Conservation (phyloP, 768 basidiomycete species). For the Paxillus rubicundulus region DNA sequence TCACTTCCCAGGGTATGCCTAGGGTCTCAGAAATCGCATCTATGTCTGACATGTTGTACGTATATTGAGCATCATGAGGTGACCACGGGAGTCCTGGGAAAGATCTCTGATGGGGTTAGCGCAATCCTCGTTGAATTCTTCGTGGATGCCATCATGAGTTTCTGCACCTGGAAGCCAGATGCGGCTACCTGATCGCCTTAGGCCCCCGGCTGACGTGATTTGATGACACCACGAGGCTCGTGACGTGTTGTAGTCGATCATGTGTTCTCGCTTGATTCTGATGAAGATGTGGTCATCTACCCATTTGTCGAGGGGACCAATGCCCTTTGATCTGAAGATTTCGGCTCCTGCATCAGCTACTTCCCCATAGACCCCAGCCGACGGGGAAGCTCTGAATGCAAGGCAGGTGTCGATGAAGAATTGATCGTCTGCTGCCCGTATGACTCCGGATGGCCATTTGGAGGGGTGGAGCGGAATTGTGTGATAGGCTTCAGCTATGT, state of each 20-base stretch:
- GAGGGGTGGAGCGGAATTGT: slow-evolving; percentile 21
- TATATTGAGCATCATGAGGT: slow-evolving; percentile 14
- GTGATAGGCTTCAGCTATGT: slow-evolving; percentile 25
- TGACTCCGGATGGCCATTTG: too few relatives aligned
- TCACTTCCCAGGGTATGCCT: slow-evolving; percentile 31
- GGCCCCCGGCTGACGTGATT: too few relatives aligned
- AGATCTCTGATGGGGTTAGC: slow-evolving; percentile 18
- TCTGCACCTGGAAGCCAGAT: too few relatives aligned
- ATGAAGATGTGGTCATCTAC: too few relatives aligned
- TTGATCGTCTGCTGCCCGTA: background rate
- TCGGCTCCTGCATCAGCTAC: too few relatives aligned
- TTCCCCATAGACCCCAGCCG: slow-evolving; percentile 7
- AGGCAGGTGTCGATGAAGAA: slow-evolving; percentile 7
- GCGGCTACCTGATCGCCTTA: too few relatives aligned
- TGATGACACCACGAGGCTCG: too few relatives aligned
- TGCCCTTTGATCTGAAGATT: too few relatives aligned
- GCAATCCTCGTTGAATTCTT: slow-evolving; percentile 36
- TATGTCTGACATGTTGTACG: slow-evolving; percentile 24
- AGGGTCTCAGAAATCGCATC: slow-evolving; percentile 28
- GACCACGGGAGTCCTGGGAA: slow-evolving; percentile 19
- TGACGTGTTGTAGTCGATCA: too few relatives aligned
- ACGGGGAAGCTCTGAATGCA: slow-evolving; percentile 4
- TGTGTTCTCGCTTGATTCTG: too few relatives aligned
- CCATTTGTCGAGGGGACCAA: too few relatives aligned
- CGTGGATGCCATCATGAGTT: too few relatives aligned